Base-by-base conservation (phyloP, 2,329 filamentous ascomycete genomes). In the Alternaria novae-zelandiae region DNA sequence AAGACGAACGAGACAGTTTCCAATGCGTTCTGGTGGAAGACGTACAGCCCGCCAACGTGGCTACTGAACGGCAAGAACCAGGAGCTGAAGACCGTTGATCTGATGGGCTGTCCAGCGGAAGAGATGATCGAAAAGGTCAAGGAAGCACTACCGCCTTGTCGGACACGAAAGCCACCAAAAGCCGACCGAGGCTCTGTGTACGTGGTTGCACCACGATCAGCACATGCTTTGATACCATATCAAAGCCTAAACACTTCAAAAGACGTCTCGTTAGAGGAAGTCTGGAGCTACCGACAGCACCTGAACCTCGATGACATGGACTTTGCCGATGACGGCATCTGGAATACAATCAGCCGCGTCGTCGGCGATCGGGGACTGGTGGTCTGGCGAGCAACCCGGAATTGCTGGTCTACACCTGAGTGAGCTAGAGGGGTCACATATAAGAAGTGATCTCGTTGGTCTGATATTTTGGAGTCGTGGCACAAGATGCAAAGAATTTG, bases 11-110 rank as follows among this genome's bases (percentile, higher is more conserved):
- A 77, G 20, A 70, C 91, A 66, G 88, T 91, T 9, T 89, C 88
- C 2, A 85, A 90, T 32, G 90, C 90, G 4, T 84, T 92, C 54
- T 95, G 92, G 92, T 95, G 92, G 92, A 94, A 94, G 78, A 94
- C 92, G 1, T 94, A 94, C 76, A 91, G 89, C 76, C 92, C 92
- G 17, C 92, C 92, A 0, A 90, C 91, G 36, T 95, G 92, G 91
- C 85, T 95, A 20, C 83, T 94, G 7, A 90, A 93, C 68, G 90
- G 90, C 57, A 91, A 91, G 78, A 93, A 91, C 68, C 86, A 89
- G 69, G 85, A 91, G 10, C 80, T 94, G n/a, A 84, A 82, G 28
- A 94, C 91, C 1, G 84, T 85, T 63, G 92, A 94, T 73, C 83
- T 94, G 20, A 94, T 93, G 88, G 90, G 91, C 5, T 86, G 92